A percentile compares a stretch with the other conserved stretches of the same genome.
Evolutionary conservation across 2,329 filamentous ascomycete genomes (phyloP).

Genomic region (Exophiala oligosperma): DNA sequence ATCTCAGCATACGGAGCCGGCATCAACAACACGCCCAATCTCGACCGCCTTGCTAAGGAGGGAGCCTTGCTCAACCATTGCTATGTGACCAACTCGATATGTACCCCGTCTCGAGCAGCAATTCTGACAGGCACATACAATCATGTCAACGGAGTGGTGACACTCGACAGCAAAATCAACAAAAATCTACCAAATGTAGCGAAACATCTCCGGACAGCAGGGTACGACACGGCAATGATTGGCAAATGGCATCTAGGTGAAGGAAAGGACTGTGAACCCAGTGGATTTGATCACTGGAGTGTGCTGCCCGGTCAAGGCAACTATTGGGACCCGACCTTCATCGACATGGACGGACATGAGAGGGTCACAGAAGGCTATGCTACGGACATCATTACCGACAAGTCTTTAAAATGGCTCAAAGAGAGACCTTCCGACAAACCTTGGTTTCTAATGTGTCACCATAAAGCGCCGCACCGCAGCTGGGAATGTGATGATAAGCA

Average conservation of each 20-base stretch:
- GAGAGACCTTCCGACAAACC: conserved; percentile 37
- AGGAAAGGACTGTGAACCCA: conserved; percentile 46
- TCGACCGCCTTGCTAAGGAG: conserved; percentile 52
- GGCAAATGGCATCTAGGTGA: conserved; percentile 59
- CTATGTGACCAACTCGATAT: conserved; percentile 57
- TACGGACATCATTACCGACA: conserved; percentile 56
- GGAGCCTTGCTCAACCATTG: conserved; percentile 56
- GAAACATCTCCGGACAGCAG: conserved; percentile 48
- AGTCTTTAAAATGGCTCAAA: conserved; percentile 47
- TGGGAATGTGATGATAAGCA: conserved; percentile 55
- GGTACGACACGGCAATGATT: conserved; percentile 54
- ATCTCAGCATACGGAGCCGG: conserved; percentile 53
- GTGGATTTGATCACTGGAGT: conserved; percentile 55
- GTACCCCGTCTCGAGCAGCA: conserved; percentile 53
- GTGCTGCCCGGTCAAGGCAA: conserved; percentile 54
- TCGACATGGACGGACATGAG: conserved; percentile 39
- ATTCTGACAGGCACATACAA: conserved; percentile 54
- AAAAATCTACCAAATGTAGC: conserved; percentile 53
- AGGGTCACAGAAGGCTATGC: conserved; percentile 44
- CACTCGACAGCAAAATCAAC: conserved; percentile 52
- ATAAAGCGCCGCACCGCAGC: conserved; percentile 55
- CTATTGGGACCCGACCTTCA: conserved; percentile 54
- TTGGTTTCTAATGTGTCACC: conserved; percentile 59
- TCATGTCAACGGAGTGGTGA: conserved; percentile 55
- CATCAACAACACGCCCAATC: conserved; percentile 54